These are phyloP conservation scores for Verticillium longisporum DNA, from an alignment of 2,329 filamentous ascomycete species.

Conservation along the genomic window DNA sequence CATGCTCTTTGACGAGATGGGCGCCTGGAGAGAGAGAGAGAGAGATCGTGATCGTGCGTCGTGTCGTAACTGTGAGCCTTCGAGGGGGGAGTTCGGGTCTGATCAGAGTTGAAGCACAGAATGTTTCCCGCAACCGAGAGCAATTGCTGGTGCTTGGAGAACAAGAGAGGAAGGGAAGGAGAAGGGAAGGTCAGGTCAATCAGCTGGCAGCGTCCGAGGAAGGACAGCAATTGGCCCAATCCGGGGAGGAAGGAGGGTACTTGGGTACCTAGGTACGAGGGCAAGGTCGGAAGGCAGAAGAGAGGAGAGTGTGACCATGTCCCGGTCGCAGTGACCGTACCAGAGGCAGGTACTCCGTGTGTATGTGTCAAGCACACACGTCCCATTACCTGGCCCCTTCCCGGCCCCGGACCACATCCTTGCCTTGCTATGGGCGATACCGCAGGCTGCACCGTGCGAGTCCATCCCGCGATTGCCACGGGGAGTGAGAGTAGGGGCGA, in stretches of 20 bases:
- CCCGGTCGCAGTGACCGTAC: neutral
- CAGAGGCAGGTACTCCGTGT: neutral
- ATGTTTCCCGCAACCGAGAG: neutral
- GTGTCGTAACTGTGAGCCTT: neutral
- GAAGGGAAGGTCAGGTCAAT: neutral
- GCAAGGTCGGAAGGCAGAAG: neutral
- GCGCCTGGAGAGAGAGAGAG: neutral
- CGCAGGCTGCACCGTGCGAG: neutral
- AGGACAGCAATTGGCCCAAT: neutral
- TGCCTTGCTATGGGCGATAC: neutral
- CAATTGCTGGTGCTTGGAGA: neutral
- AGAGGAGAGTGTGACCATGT: neutral
- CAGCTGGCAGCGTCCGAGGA: neutral
- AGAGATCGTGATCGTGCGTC: neutral
- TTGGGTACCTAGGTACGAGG: neutral
- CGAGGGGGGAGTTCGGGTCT: neutral
- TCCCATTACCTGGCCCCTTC: neutral
- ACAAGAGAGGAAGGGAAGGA: neutral
- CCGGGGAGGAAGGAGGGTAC: neutral
- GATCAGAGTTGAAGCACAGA: neutral
- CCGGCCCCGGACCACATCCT: neutral
- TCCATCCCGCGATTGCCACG: neutral
- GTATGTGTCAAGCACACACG: neutral
- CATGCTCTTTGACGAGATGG: neutral
- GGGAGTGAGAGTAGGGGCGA: neutral